A percentile compares a stretch with the other conserved stretches of the same genome.
phyloP scores from a whole-genome alignment of 75 land plant genomes.

The Chamaecyparis obtusa region DNA sequence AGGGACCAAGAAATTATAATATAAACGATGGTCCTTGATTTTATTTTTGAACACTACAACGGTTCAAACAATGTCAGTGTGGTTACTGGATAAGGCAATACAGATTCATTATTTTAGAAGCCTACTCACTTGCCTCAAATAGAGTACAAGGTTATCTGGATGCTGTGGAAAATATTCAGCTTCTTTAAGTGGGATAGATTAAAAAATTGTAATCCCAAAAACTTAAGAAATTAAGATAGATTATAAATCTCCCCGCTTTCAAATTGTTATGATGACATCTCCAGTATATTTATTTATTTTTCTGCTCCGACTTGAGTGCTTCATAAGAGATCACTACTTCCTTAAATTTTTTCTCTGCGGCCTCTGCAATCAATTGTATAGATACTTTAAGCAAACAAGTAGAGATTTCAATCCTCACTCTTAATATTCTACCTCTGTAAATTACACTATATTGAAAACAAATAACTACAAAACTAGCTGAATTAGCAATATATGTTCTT shows the following conservation, averaged over 20 bases:
- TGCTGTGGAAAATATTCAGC: background rate
- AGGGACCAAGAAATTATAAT: background rate
- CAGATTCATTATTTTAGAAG: background rate
- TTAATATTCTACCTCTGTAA: background rate
- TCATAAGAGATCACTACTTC: conserved; percentile 67
- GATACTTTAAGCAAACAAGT: background rate
- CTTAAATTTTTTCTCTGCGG: conserved; percentile 65
- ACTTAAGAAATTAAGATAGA: background rate
- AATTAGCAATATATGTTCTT: background rate
- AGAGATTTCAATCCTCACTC: background rate
- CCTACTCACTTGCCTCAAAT: background rate
- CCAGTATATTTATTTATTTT: conserved; percentile 6
- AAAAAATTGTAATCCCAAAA: background rate
- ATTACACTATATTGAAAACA: too few relatives aligned
- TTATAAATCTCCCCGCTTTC: background rate
- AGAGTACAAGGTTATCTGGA: background rate
- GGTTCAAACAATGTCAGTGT: background rate
- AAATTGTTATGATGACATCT: background rate
- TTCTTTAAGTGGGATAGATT: background rate
- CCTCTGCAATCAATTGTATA: conserved; percentile 40
- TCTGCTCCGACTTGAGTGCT: conserved; percentile 57
- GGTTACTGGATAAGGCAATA: background rate
- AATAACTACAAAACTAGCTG: background rate
- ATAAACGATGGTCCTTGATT: background rate
- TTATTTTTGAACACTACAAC: background rate